phyloP scores from a whole-genome alignment of 805 yeast genomes.

The Ogataea methanolica region DNA sequence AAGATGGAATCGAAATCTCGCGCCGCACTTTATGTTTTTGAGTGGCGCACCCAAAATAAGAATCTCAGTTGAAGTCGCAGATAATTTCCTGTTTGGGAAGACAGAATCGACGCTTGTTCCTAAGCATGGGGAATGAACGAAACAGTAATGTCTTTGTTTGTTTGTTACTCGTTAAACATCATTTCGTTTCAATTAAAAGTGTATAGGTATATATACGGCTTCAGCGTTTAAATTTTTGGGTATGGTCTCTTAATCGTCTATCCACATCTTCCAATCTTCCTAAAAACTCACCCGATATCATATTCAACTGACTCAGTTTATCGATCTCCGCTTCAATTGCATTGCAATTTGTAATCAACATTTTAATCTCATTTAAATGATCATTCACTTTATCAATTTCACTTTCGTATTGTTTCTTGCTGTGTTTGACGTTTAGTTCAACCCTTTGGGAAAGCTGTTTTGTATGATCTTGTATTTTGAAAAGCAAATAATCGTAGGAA shows the following conservation, averaged over 20 bases:
- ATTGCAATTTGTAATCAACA: slow-evolving; percentile 22
- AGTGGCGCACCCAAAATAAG: too few species aligned
- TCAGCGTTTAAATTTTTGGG: slow-evolving; percentile 9
- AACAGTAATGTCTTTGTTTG: background rate
- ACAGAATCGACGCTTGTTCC: too few species aligned
- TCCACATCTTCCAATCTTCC: slow-evolving; percentile 22
- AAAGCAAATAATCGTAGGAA: slow-evolving; percentile 60
- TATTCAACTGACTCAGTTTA: slow-evolving; percentile 29
- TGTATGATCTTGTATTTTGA: slow-evolving; percentile 55
- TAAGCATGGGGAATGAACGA: too few species aligned
- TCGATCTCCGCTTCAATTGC: slow-evolving; percentile 27
- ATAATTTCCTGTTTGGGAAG: too few species aligned
- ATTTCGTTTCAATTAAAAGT: background rate
- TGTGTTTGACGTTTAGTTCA: slow-evolving; percentile 20
- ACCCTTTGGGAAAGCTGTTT: slow-evolving; percentile 32
- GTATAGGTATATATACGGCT: background rate
- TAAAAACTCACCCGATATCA: slow-evolving; percentile 28
- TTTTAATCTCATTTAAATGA: slow-evolving; percentile 15
- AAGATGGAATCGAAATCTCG: background rate
- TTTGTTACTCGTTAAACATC: background rate
- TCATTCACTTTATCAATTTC: slow-evolving; percentile 18
- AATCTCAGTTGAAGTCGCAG: too few species aligned
- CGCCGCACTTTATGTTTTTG: too few species aligned
- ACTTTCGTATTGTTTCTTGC: slow-evolving; percentile 19
- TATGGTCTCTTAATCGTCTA: slow-evolving; percentile 12